Percentiles rank a stretch among this genome's conserved stretches.
These are phyloP conservation scores for Pisolithus tinctorius DNA, from an alignment of 768 basidiomycete species.

Conservation along the genomic window DNA sequence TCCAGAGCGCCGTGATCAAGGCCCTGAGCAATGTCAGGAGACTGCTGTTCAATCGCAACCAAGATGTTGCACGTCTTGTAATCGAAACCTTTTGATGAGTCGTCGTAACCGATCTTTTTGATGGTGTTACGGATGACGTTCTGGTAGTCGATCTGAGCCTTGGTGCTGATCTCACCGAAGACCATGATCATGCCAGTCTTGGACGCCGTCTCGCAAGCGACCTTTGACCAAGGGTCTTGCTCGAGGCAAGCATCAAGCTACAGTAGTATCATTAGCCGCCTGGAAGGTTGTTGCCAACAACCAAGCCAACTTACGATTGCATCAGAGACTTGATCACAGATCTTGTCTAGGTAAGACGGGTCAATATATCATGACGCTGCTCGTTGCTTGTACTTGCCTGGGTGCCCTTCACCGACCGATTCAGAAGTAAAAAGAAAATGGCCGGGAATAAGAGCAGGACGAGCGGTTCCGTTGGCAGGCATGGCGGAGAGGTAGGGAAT, in stretches of 20 bases:
- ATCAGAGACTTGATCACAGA: constrained; percentile 98
- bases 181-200: constrained; percentile 99
- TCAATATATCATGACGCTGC: neutral
- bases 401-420: constrained; percentile 98
- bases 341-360: constrained; percentile 67
- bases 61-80: constrained; percentile 99
- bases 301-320: constrained; percentile 67
- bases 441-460: constrained; percentile 62
- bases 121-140: constrained; percentile 94
- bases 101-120: constrained; percentile 97
- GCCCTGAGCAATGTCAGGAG: constrained; percentile 98
- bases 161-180: constrained; percentile 98
- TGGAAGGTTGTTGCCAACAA: neutral
- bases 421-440: constrained; percentile 98
- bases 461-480: constrained; percentile 55
- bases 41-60: constrained; percentile 99
- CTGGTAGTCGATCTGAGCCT: constrained; percentile 92
- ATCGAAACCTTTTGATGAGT: constrained; percentile 97
- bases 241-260: constrained; percentile 96
- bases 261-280: neutral
- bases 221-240: constrained; percentile 94
- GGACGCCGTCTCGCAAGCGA: constrained; percentile 95
- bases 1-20: constrained; percentile 96
- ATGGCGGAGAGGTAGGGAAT: constrained; percentile 34
- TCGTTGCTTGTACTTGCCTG: constrained; percentile 48